Evolutionary conservation across 1,284 basidiomycete species (phyloP).

Genomic region (Tetrapyrgos nigripes): DNA sequence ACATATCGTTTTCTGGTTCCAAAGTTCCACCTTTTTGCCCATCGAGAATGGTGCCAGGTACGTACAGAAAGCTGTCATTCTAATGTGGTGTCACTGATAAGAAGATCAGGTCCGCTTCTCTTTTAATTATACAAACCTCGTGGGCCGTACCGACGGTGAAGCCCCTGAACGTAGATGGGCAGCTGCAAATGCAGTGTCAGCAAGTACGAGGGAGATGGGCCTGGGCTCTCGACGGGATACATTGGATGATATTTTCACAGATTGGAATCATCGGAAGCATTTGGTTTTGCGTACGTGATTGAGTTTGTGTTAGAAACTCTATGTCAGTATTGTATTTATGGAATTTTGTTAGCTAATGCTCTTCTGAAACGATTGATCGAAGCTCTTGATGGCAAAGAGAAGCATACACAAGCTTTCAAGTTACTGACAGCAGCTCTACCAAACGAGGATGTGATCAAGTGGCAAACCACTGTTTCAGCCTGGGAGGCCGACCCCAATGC

Average conservation of each 20-base stretch:
- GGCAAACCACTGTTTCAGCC: not conserved
- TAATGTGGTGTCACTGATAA: constrained; percentile 1
- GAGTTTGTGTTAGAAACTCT: no score
- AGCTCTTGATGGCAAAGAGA: no score
- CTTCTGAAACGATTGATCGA: no score
- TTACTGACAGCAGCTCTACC: no score
- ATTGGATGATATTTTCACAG: constrained; percentile 15
- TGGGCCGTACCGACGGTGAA: constrained; percentile 22
- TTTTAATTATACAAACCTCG: constrained; percentile 14
- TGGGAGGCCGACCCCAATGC: not conserved
- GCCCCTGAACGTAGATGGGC: constrained; percentile 18
- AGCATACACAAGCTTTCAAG: no score
- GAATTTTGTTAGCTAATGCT: no score
- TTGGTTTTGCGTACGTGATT: not conserved
- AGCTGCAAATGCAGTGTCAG: constrained; percentile 6
- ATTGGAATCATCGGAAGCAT: not conserved
- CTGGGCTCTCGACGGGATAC: constrained; percentile 16
- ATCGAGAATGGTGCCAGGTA: constrained; percentile 13
- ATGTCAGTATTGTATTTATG: no score
- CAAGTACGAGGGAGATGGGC: constrained; percentile 21
- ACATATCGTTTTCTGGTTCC: constrained; percentile 7
- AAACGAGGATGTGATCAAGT: no score
- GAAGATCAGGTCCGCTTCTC: constrained; percentile 15
- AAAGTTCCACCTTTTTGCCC: constrained; percentile 23
- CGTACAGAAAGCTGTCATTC: not conserved